Evolutionary conservation across 169 alveolate genomes (phyloP), one percentile per base, ranked within the genome.

Genomic region (Miamiensis avidus): DNA sequence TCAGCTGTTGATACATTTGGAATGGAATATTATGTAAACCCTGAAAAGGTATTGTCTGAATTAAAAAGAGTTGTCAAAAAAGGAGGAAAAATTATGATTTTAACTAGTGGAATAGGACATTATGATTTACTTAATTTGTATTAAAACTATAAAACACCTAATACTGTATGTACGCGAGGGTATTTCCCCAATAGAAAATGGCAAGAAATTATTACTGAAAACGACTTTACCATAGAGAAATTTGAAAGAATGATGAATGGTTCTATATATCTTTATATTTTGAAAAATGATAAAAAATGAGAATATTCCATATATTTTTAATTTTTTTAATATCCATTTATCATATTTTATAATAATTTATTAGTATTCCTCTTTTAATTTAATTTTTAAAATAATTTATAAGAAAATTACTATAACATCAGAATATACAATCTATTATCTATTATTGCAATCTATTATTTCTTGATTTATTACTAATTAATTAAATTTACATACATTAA

Each of bases 1-100:
- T 81, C 89, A 0, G 82, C 85, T 0, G 85, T 89, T 15, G 93
- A 89, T 74, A 89, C 93, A 30, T 89, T 89, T 85, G 88, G 90
- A 25, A 25, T 89, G 72, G 93, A 89, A 82, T 89, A 86, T 75
- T 82, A 81, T 75, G 84, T 78, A 72, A 81, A 89, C 31, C 89
- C 90, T 29, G 90, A 79, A 31, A 75, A 78, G 31, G 88, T 69
- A 11, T 49, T 85, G 4, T 6, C 77, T 29, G 93, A 89, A 74
- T 84, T 89, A 87, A 85, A 85, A 74, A 89, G 93, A 83, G 90
- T 89, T 6, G 75, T 85, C 30, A 89, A 85, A 85, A 75, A 82
- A 69, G 90, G 86, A 34, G 93, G 90, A 27, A 34, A 76, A 34
- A 89, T 89, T 34, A 76, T 89, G 74, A 69, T 89, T 33, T 29